phyloP scores from a whole-genome alignment of 2,329 filamentous ascomycete species.

The Neonectria magnoliae region DNA sequence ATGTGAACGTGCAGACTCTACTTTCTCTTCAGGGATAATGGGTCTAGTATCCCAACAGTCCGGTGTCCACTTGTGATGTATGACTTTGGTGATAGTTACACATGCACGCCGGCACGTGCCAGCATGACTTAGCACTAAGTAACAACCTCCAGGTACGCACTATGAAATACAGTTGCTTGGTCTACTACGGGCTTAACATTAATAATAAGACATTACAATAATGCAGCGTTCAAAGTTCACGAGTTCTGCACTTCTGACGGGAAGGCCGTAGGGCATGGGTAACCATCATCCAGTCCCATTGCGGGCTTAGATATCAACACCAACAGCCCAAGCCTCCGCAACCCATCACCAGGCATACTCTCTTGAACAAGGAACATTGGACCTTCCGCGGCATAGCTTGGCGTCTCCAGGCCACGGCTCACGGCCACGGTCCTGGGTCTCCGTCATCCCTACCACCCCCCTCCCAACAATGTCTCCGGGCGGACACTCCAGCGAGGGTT shows the following conservation, averaged over 20 bases:
- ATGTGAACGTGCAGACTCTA: slow-evolving; percentile 1
- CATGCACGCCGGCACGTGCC: background rate
- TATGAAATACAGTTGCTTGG: background rate
- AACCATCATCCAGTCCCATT: background rate
- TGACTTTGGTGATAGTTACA: background rate
- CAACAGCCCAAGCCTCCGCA: slow-evolving; percentile 6
- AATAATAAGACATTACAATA: background rate
- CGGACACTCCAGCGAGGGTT: slow-evolving; percentile 13
- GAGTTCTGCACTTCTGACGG: background rate
- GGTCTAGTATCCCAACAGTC: slow-evolving; percentile 4
- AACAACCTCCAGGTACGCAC: background rate
- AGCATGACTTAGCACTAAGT: background rate
- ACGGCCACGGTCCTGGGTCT: slow-evolving; percentile 1
- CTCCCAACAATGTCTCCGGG: background rate
- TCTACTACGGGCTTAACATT: background rate
- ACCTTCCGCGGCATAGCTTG: slow-evolving; percentile 7
- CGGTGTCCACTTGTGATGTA: background rate
- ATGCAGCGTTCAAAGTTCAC: too few relatives aligned
- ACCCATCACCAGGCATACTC: slow-evolving; percentile 5
- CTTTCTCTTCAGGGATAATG: slow-evolving; percentile 7
- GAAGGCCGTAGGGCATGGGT: slow-evolving; percentile 4
- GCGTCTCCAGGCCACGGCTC: slow-evolving; percentile 9
- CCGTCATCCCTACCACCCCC: background rate
- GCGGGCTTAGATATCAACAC: slow-evolving; percentile 16
- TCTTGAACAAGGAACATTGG: background rate